Evolutionary conservation across 2,329 filamentous ascomycete species (phyloP), one percentile per base, ranked within the genome.

Genomic region (Stemphylium beticola): DNA sequence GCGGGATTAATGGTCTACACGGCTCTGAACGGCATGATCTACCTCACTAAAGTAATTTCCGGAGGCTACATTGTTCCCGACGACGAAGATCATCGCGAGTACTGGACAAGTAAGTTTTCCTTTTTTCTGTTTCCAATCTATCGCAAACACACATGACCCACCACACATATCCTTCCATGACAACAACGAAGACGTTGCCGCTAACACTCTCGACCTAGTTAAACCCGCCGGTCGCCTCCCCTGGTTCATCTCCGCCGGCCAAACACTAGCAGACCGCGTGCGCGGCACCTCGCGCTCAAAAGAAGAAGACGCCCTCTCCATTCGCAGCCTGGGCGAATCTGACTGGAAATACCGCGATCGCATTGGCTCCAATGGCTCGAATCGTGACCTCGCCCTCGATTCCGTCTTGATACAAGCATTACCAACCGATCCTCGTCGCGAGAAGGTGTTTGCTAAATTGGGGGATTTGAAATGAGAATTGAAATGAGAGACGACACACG

Each of bases 1-100:
- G 90, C 85, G 3, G 90, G 91, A 31, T 87, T 96, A 60, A 81
- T 90, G 69, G 85, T 85, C 31, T 96, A 96, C 74, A 86, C 88
- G 34, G 73, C 88, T 47, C 82, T 96, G 73, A 96, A 96, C 74
- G 84, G 82, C 2, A 72, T 83, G 22, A 85, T 90, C 14, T 92
- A 86, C 83, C 50, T 90, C 39, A 78, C 95, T 55, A 86, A 89
- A 72, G 80, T 86, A 63, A 74, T 79, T 9, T 87, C 85, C 0
- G 79, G 86, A 5, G 91, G 91, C 36, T 83, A 87, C 40, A 84
- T 96, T 59, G 83, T 88, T 9, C 91, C 92, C 0, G 83, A 84
- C 4, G 91, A 93, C 73, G 88, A 91, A 73, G 83, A 90, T 32
- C 78, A 88, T 61, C 89, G 90, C 70, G 91, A 95, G 53, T 85